Base-by-base conservation (phyloP, 345 rosid species). In the Salix caprea region DNA sequence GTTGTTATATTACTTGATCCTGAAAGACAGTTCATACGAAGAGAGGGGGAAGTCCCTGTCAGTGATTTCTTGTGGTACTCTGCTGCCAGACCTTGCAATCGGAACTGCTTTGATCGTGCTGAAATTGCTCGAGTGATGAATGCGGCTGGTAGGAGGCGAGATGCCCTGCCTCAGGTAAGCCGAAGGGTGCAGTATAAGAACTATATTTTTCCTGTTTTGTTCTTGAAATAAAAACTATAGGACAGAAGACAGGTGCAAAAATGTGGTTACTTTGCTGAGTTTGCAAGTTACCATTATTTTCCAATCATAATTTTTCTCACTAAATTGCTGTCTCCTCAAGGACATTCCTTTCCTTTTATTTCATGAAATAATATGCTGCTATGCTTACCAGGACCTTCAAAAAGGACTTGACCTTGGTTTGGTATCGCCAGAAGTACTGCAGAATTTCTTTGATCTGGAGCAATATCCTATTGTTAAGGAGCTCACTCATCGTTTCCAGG, bases 51-150 rank as follows among this genome's bases (percentile, higher is more conserved):
- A 71, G 86, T 84, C 77, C 98, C 97, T 30, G 87, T 90, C 23
- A 93, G 97, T 69, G 97, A 94, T 82, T 92, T 94, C 75, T 84
- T 94, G 81, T 91, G 96, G 98, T 94, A 92, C 84, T 92, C 98
- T 78, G 96, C 92, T 1, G 92, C 98, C 74, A 91, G 97, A 80
- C 94, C 98, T 11, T 94, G 98, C 87, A 91, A 83, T 74, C 89
- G 98, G 77, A 94, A 94, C 74, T 94, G 97, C 80, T 92, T 89
- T 81, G 98, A 94, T 77, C 91, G 97, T 75, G 98, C 94, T 72
- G 98, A 94, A 85, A 94, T 94, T 73, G 94, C 97, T 81, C 88
- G 96, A 73, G 96, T 92, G 24, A 94, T 94, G 98, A 92, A 91
- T 87, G 98, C 97, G 1, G 98, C 94, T 65, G 97, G 98, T 74